A percentile compares a stretch with the other conserved stretches of the same genome.
phyloP scores from a whole-genome alignment of 176 grass and related monocot species.

The Carex cristatella region DNA sequence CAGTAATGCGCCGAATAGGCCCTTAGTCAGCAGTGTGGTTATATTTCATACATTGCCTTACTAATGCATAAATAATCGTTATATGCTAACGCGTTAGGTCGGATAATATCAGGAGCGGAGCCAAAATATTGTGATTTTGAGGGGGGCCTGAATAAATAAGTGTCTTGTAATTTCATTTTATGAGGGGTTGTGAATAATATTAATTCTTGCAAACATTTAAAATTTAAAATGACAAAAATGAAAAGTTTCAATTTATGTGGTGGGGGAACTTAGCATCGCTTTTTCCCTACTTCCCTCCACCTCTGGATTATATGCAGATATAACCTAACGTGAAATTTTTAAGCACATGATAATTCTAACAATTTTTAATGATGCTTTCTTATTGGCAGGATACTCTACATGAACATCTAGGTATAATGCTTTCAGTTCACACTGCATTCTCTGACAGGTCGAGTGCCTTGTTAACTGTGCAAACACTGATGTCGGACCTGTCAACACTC shows the following conservation, averaged over 20 bases:
- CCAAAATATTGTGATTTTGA: too few species aligned
- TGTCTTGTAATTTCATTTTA: too few species aligned
- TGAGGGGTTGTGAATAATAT: too few species aligned
- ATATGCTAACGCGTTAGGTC: too few species aligned
- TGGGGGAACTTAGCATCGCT: too few species aligned
- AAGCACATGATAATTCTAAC: background rate
- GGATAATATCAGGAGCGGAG: too few species aligned
- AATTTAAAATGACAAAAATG: too few species aligned
- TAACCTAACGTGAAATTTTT: background rate
- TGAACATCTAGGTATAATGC: conserved; percentile 87
- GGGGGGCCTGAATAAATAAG: too few species aligned
- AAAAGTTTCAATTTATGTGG: too few species aligned
- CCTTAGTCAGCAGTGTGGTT: background rate
- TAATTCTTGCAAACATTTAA: too few species aligned
- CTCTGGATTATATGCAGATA: background rate
- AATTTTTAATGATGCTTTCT: conserved; percentile 2
- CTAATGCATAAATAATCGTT: background rate
- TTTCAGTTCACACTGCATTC: conserved; percentile 84
- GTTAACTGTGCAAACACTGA: conserved; percentile 86
- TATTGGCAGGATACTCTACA: conserved; percentile 78
- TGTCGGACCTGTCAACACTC: conserved; percentile 80
- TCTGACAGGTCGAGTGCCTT: conserved; percentile 85
- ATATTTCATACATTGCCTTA: background rate
- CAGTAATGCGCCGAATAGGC: too few species aligned
- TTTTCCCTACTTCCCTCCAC: too few species aligned